Evolutionary conservation across 805 yeast species (phyloP).

Genomic region (Yamadazyma tumulicola): DNA sequence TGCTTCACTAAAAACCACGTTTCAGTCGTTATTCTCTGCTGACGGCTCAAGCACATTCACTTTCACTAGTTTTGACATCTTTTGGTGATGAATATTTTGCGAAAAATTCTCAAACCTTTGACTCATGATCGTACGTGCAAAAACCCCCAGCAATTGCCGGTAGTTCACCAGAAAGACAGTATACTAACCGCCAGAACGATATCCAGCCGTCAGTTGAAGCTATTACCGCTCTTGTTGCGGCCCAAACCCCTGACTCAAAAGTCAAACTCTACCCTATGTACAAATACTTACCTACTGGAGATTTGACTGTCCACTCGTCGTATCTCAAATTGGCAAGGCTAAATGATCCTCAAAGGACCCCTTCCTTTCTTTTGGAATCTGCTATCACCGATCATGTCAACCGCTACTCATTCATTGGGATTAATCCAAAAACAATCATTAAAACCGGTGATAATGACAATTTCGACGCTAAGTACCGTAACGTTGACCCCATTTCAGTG

Average conservation of each 20-base stretch:
- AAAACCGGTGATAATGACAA: constrained; percentile 68
- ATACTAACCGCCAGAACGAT: constrained; percentile 21
- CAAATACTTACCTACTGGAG: constrained; percentile 68
- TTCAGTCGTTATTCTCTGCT: too few relatives aligned
- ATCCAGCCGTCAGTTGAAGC: constrained; percentile 38
- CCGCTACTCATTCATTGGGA: constrained; percentile 88
- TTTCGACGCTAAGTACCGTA: constrained; percentile 28
- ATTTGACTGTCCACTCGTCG: constrained; percentile 85
- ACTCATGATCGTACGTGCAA: too few relatives aligned
- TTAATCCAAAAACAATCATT: constrained; percentile 76
- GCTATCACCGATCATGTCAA: constrained; percentile 85
- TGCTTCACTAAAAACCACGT: too few relatives aligned
- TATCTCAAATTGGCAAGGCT: constrained; percentile 79
- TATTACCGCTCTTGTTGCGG: constrained; percentile 22
- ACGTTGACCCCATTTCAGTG: constrained; percentile 74
- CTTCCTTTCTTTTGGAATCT: constrained; percentile 83
- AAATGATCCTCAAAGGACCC: constrained; percentile 45
- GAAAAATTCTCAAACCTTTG: too few relatives aligned
- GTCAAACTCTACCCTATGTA: constrained; percentile 82
- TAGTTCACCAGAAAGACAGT: too few relatives aligned
- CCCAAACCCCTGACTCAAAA: constrained; percentile 11
- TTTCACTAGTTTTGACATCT: too few relatives aligned
- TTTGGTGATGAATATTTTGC: too few relatives aligned
- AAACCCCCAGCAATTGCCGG: too few relatives aligned
- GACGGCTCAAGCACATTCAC: too few relatives aligned